Conservation (phyloP, 2,329 filamentous ascomycete genomes). For the Colletotrichum siamense region DNA sequence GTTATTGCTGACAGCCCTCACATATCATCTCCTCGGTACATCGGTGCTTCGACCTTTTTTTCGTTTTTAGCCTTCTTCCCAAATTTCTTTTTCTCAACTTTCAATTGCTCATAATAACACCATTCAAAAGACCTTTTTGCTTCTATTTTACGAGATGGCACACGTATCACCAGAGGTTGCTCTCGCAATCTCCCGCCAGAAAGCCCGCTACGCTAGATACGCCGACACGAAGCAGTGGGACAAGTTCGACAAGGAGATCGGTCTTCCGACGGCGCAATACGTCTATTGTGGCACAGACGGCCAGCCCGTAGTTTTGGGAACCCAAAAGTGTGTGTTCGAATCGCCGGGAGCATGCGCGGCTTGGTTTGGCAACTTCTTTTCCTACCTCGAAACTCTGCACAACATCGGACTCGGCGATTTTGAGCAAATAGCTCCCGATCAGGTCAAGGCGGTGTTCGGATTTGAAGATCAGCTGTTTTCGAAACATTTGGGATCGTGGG, state of each 20-base stretch:
- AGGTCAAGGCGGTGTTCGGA: constrained; percentile 18
- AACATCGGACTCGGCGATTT: constrained; percentile 28
- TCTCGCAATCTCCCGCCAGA: constrained; percentile 29
- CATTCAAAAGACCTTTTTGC: too few relatives aligned
- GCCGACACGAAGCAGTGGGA: constrained; percentile 31
- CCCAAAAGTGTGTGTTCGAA: not conserved
- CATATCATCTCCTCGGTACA: not conserved
- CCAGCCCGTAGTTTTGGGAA: not conserved
- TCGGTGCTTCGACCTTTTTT: not conserved
- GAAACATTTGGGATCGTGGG: constrained; percentile 21
- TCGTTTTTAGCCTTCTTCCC: not conserved
- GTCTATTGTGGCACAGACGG: constrained; percentile 9
- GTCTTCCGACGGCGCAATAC: constrained; percentile 26
- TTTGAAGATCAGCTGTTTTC: not conserved
- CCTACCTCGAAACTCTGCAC: constrained; percentile 27
- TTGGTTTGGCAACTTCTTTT: constrained; percentile 26
- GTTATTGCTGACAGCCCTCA: not conserved
- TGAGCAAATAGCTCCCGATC: constrained; percentile 23
- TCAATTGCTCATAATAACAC: too few relatives aligned
- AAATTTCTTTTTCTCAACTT: not conserved
- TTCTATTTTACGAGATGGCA: constrained; percentile 5
- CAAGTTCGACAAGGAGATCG: constrained; percentile 25
- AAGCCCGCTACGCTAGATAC: constrained; percentile 30
- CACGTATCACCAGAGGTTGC: constrained; percentile 26
- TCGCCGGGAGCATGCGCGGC: constrained; percentile 14